Evolutionary conservation across 352 stramenopile species (phyloP).

Genomic region (Lagenidium sp.): DNA sequence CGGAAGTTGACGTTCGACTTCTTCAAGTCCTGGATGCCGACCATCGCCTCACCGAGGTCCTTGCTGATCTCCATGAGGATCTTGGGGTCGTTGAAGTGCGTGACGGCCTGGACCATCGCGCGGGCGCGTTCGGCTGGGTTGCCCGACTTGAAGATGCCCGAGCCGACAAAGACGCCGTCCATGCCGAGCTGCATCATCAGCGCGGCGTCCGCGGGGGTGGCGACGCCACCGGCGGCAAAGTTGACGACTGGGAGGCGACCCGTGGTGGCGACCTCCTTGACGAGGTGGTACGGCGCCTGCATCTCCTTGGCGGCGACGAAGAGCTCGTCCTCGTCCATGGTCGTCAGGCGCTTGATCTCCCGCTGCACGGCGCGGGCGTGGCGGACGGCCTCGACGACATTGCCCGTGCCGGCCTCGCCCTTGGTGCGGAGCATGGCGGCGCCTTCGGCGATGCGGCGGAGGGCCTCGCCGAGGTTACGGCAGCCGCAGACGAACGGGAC

Average conservation of each 20-base stretch:
- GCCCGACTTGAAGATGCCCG: conserved; percentile 96
- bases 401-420: conserved; percentile 97
- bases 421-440: conserved; percentile 98
- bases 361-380: conserved; percentile 90
- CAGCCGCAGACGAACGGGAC: conserved; percentile 98
- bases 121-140: conserved; percentile 92
- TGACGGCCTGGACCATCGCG: conserved; percentile 96
- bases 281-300: conserved; percentile 90
- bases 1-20: conserved; percentile 95
- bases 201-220: conserved; percentile 95
- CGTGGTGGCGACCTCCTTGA: conserved; percentile 89
- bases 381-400: conserved; percentile 97
- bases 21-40: conserved; percentile 96
- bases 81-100: conserved; percentile 96
- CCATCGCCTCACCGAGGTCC: conserved; percentile 95
- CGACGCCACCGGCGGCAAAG: conserved; percentile 97
- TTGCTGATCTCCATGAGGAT: conserved; percentile 95
- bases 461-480: conserved; percentile 95
- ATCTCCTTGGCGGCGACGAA: conserved; percentile 97
- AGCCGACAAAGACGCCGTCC: conserved; percentile 98
- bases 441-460: conserved; percentile 93
- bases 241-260: conserved; percentile 95
- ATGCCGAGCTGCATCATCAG: conserved; percentile 99
- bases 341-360: conserved; percentile 87
- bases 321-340: conserved; percentile 96